Percentiles rank a stretch among this genome's conserved stretches.
Evolutionary conservation across 2,329 filamentous ascomycete species (phyloP).

Genomic region (Fusarium secorum): DNA sequence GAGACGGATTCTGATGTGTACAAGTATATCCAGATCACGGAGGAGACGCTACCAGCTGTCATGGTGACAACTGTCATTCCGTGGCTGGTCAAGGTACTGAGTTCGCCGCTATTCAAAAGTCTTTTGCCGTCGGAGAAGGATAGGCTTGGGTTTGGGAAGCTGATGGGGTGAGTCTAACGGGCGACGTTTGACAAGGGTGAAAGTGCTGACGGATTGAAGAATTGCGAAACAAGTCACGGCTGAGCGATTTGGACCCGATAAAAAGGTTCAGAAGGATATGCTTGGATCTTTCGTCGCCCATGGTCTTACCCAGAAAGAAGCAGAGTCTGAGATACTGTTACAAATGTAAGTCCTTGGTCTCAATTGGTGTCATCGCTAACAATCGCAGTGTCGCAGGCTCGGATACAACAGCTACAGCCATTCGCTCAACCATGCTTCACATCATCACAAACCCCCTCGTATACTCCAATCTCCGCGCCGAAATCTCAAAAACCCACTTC

Average conservation of each 20-base stretch:
- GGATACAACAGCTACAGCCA: slow-evolving; percentile 64
- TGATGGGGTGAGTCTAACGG: slow-evolving; percentile 58
- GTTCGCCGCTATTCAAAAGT: slow-evolving; percentile 50
- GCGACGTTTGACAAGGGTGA: too few relatives aligned
- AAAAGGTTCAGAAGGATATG: slow-evolving; percentile 44
- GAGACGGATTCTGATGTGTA: slow-evolving; percentile 56
- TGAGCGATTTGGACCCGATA: slow-evolving; percentile 38
- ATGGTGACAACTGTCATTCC: slow-evolving; percentile 55
- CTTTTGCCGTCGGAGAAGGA: slow-evolving; percentile 53
- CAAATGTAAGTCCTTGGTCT: slow-evolving; percentile 21
- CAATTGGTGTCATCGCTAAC: not conserved
- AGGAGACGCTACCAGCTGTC: slow-evolving; percentile 53
- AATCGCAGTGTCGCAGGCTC: slow-evolving; percentile 58
- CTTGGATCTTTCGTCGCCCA: slow-evolving; percentile 44
- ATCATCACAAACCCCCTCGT: slow-evolving; percentile 59
- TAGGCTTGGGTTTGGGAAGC: slow-evolving; percentile 49
- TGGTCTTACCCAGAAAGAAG: slow-evolving; percentile 39
- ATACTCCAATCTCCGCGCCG: slow-evolving; percentile 52
- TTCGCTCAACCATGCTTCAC: slow-evolving; percentile 61
- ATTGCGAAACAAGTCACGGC: slow-evolving; percentile 44
- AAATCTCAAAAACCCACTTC: slow-evolving; percentile 29
- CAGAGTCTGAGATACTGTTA: slow-evolving; percentile 41
- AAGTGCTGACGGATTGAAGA: not conserved
- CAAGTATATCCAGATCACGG: slow-evolving; percentile 55
- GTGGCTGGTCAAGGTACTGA: slow-evolving; percentile 51